Conservation (phyloP, 2,329 filamentous ascomycete genomes). For the Bipolaris oryzae region DNA sequence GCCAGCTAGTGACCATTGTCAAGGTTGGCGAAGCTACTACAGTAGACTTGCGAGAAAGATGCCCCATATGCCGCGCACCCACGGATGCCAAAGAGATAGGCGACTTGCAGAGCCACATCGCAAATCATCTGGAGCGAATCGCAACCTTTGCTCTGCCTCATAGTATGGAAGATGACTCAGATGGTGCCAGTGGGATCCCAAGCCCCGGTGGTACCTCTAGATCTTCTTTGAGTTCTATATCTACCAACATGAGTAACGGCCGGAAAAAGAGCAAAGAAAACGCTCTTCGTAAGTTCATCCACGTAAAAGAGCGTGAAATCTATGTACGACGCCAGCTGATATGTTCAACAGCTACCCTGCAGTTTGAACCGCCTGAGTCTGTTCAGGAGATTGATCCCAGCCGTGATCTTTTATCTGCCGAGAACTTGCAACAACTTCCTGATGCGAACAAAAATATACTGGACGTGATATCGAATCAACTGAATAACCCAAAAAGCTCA, state of each 20-base stretch:
- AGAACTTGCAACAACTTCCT: slow-evolving; percentile 34
- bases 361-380: neutral
- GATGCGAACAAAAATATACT: slow-evolving; percentile 32
- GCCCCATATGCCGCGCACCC: slow-evolving; percentile 41
- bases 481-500: slow-evolving; percentile 17
- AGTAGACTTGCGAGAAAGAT: slow-evolving; percentile 36
- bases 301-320: too few relatives aligned
- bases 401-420: slow-evolving; percentile 24
- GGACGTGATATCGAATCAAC: slow-evolving; percentile 19
- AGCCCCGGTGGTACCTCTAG: slow-evolving; percentile 36
- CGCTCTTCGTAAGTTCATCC: neutral
- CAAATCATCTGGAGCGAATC: slow-evolving; percentile 46
- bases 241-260: slow-evolving; percentile 17
- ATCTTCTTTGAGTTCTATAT: slow-evolving; percentile 24
- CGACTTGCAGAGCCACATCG: slow-evolving; percentile 44
- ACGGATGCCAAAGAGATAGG: slow-evolving; percentile 31
- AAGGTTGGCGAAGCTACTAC: slow-evolving; percentile 43
- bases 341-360: neutral
- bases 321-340: neutral
- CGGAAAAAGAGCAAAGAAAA: neutral
- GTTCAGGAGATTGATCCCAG: neutral
- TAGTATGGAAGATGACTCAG: slow-evolving; percentile 34
- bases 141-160: slow-evolving; percentile 44
- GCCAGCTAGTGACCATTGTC: slow-evolving; percentile 37
- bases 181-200: slow-evolving; percentile 41